A percentile compares a stretch with the other conserved stretches of the same genome.
Evolutionary conservation across 768 basidiomycete species (phyloP).

Genomic region (Mycena albidolilacea): DNA sequence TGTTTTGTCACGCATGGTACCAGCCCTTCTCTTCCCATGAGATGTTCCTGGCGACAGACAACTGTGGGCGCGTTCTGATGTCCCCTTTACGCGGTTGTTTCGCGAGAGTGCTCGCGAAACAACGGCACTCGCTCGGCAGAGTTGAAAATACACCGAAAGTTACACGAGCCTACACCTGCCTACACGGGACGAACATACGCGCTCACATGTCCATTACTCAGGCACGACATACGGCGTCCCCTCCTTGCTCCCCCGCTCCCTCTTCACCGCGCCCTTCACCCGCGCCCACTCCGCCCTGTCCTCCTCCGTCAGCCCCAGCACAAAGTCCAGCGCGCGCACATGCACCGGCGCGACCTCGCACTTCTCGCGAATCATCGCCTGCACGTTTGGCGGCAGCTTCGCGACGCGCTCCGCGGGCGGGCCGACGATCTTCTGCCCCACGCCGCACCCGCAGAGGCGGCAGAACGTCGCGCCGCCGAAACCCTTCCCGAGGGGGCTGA

Average conservation of each 20-base stretch:
- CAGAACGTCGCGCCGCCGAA: constrained; percentile 37
- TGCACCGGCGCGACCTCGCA: constrained; percentile 29
- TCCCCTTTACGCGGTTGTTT: constrained; percentile 1
- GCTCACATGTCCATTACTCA: constrained; percentile 13
- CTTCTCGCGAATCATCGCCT: constrained; percentile 34
- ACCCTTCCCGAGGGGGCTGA: constrained; percentile 34
- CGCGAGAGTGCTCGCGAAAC: background rate
- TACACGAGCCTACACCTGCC: too few species aligned
- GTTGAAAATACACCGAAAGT: background rate
- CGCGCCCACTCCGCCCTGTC: constrained; percentile 35
- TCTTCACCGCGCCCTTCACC: constrained; percentile 18
- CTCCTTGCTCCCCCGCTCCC: constrained; percentile 27
- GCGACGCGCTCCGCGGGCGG: constrained; percentile 35
- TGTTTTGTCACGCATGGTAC: background rate
- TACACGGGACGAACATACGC: background rate
- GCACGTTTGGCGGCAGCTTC: constrained; percentile 28
- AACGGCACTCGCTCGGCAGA: background rate
- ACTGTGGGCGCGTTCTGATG: constrained; percentile 25
- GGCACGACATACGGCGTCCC: constrained; percentile 37
- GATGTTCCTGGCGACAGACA: background rate
- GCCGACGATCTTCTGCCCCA: constrained; percentile 34
- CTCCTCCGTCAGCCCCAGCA: constrained; percentile 33
- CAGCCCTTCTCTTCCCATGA: constrained; percentile 14
- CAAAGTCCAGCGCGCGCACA: constrained; percentile 39
- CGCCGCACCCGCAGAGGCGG: constrained; percentile 32